Base-by-base conservation (phyloP, 371 early-diverging fungal species). In the Saksenaea vasiformis region DNA sequence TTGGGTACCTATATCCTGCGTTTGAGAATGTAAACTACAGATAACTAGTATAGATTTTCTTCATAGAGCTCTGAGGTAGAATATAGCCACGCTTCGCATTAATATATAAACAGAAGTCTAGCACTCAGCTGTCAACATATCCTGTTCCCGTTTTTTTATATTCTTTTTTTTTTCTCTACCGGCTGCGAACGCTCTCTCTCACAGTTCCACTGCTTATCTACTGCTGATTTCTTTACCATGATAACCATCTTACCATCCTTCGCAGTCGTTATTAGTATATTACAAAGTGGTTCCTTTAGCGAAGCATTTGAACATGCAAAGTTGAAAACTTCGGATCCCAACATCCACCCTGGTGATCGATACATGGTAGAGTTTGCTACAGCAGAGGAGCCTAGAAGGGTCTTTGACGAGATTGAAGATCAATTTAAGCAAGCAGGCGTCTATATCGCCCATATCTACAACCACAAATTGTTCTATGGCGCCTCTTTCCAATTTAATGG, bases 401-500 rank as follows among this genome's bases (percentile, higher is more conserved):
- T 75, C 9, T 35, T 70, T 27, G 47, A 73, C 54, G 58, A 66
- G 11, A 17, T 75, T 35, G 53, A 66, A n/a, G 54, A 64, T 9
- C 51, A 77, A 31, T 65, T 68, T 38, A 62, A 68, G 8, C 55
- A 67, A 17, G 65, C 66, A 13, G 59, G 66, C 14, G 39, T 82
- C 11, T 28, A 60, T 13, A 28, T 82, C 34, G 61, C 62, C 19
- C 63, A 72, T 47, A 55, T 47, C 11, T 76, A 65, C 51, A 62
- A 71, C n/a, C 79, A 79, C 17, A 60, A 60, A n/a, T 57, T 82
- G 14, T 75, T 82, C 56, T 62, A 63, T 19, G 82, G 75, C 56
- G 37, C 73, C 14, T 72, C 82, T 1, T 58, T 82, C 22, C 47
- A 67, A 8, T 38, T 82, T 22, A 62, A 70, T 22, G 54, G 59